Percentiles rank a stretch among this genome's conserved stretches.
Conservation (phyloP, 352 stramenopile species). For the Pythium brassicae region DNA sequence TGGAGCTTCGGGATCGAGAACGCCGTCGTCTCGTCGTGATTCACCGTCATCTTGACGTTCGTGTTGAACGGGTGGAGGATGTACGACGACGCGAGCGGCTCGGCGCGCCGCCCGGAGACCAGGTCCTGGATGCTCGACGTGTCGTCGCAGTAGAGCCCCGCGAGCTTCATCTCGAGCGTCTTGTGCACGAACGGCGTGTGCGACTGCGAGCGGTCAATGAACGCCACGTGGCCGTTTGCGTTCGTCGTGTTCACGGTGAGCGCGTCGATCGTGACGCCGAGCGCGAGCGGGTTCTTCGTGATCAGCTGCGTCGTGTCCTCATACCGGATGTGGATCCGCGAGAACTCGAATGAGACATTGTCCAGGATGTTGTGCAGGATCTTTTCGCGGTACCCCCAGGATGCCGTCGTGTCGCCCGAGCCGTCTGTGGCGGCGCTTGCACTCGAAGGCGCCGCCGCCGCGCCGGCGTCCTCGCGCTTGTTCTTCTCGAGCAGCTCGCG, state of each 20-base stretch:
- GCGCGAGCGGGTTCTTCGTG: constrained; percentile 48
- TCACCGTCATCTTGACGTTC: constrained; percentile 71
- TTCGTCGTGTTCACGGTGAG: constrained; percentile 74
- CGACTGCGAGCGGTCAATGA: constrained; percentile 72
- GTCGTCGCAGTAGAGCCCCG: constrained; percentile 67
- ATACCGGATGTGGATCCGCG: constrained; percentile 80
- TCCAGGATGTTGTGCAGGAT: constrained; percentile 82
- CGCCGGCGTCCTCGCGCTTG: constrained; percentile 41
- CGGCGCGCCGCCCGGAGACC: constrained; percentile 15
- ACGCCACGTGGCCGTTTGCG: constrained; percentile 71
- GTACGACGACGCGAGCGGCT: constrained; percentile 30
- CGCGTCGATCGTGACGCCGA: constrained; percentile 74
- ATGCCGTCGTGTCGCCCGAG: constrained; percentile 40
- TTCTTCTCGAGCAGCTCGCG: constrained; percentile 70
- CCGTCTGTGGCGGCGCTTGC: not conserved
- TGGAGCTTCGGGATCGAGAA: constrained; percentile 69
- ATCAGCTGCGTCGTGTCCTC: constrained; percentile 70
- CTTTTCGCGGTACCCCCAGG: constrained; percentile 75
- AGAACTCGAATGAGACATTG: constrained; percentile 80
- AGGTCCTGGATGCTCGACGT: constrained; percentile 24
- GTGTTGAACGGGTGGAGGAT: constrained; percentile 75
- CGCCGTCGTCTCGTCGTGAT: constrained; percentile 64
- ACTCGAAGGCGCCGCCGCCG: constrained; percentile 2
- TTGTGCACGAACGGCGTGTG: constrained; percentile 83
- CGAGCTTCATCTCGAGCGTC: constrained; percentile 48